Evolutionary conservation across 495 filamentous ascomycete genomes (phyloP).

Genomic region (Podospora didyma): DNA sequence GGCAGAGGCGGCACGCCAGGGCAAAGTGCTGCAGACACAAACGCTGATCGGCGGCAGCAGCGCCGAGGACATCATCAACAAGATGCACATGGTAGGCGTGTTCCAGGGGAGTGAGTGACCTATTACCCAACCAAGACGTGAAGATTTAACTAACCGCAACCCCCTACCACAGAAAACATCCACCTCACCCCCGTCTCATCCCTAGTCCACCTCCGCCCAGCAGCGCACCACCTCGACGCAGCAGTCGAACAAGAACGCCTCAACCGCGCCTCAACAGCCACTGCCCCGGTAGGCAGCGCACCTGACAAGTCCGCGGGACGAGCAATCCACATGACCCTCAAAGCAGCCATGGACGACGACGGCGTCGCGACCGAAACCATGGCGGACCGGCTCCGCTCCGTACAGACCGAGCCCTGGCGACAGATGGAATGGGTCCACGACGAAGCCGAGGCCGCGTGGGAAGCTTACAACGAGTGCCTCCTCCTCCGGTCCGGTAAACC

Average conservation of each 20-base stretch:
- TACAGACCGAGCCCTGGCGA: slow-evolving; percentile 42
- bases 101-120: slow-evolving; percentile 42
- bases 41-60: slow-evolving; percentile 39
- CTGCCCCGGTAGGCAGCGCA: slow-evolving; percentile 11
- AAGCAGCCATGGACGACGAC: slow-evolving; percentile 38
- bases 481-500: slow-evolving; percentile 18
- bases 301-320: slow-evolving; percentile 23
- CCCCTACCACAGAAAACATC: slow-evolving; percentile 40
- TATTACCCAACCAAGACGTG: background rate
- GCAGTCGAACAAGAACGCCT: slow-evolving; percentile 40
- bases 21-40: slow-evolving; percentile 40
- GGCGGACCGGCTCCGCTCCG: slow-evolving; percentile 40
- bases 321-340: slow-evolving; percentile 52
- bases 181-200: slow-evolving; percentile 45
- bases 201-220: slow-evolving; percentile 42
- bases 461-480: slow-evolving; percentile 37
- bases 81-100: slow-evolving; percentile 45
- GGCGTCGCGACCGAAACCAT: slow-evolving; percentile 43
- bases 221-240: slow-evolving; percentile 47
- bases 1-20: slow-evolving; percentile 41
- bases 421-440: slow-evolving; percentile 42
- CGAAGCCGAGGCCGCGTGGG: slow-evolving; percentile 40
- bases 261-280: slow-evolving; percentile 22
- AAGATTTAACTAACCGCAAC: background rate
- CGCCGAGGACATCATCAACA: slow-evolving; percentile 30